Conservation (phyloP, 2,329 filamentous ascomycete species). For the Colletotrichum sp. region DNA sequence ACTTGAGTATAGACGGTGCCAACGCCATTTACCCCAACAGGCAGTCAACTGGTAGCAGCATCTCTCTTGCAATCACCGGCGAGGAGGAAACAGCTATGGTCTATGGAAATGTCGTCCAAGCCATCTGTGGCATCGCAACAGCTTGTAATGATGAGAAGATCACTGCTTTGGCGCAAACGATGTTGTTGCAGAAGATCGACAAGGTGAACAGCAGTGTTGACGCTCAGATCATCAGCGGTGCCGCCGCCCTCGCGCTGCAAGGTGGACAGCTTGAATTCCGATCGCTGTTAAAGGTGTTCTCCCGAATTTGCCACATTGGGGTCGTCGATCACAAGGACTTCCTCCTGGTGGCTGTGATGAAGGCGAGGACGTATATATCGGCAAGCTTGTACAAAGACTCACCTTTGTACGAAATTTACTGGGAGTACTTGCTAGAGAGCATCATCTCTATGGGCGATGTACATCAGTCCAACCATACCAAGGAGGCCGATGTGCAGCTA, state of each 20-base stretch:
- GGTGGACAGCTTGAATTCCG: slow-evolving; percentile 85
- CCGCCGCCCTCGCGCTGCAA: slow-evolving; percentile 76
- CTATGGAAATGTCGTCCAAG: slow-evolving; percentile 90
- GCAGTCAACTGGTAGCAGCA: slow-evolving; percentile 73
- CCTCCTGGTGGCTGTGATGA: slow-evolving; percentile 77
- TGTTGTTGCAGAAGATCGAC: slow-evolving; percentile 94
- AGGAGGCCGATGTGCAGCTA: slow-evolving; percentile 79
- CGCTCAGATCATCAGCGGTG: slow-evolving; percentile 82
- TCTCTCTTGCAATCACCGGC: slow-evolving; percentile 76
- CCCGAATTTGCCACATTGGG: slow-evolving; percentile 75
- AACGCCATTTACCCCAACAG: slow-evolving; percentile 57
- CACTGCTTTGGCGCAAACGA: slow-evolving; percentile 88
- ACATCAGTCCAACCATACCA: slow-evolving; percentile 74
- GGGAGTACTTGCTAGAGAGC: slow-evolving; percentile 82
- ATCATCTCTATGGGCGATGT: slow-evolving; percentile 92
- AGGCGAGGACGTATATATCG: slow-evolving; percentile 81
- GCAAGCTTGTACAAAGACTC: slow-evolving; percentile 71
- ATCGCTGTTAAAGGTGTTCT: slow-evolving; percentile 83
- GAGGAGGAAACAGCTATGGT: slow-evolving; percentile 81
- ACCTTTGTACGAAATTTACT: slow-evolving; percentile 80
- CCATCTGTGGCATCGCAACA: slow-evolving; percentile 88
- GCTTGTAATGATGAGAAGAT: slow-evolving; percentile 89
- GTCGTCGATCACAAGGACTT: slow-evolving; percentile 70
- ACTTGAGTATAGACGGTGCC: slow-evolving; percentile 35
- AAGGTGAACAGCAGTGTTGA: slow-evolving; percentile 84